Conservation (phyloP, 2,329 filamentous ascomycete genomes). For the Aspergillus melleus region DNA sequence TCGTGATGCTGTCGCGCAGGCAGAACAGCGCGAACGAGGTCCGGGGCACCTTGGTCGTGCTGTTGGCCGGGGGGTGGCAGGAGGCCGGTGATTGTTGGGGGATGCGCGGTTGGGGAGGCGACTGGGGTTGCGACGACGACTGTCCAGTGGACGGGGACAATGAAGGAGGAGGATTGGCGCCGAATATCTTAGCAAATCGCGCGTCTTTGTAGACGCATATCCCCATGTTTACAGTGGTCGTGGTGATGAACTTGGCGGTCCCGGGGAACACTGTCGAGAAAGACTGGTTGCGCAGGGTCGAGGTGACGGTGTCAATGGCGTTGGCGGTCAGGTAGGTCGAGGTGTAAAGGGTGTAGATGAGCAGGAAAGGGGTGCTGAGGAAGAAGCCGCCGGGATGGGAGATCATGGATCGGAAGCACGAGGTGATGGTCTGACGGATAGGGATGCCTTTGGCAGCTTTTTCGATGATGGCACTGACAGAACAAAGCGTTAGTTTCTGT, state of each 20-base stretch:
- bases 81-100: conserved; percentile 13
- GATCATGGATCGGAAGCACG: conserved; percentile 42
- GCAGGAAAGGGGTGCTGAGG: conserved; percentile 48
- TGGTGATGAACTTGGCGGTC: conserved; percentile 76
- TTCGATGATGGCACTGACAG: conserved; percentile 49
- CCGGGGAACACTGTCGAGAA: conserved; percentile 68
- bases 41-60: conserved; percentile 56
- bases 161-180: conserved; percentile 53
- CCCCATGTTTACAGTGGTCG: conserved; percentile 77
- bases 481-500: not conserved
- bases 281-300: conserved; percentile 60
- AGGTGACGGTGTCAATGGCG: conserved; percentile 75
- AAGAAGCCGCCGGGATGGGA: conserved; percentile 45
- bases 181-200: conserved; percentile 80
- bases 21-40: conserved; percentile 78
- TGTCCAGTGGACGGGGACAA: conserved; percentile 21
- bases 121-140: conserved; percentile 2
- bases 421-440: conserved; percentile 42
- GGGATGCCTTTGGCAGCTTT: conserved; percentile 48
- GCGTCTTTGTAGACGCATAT: conserved; percentile 89
- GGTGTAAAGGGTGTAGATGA: conserved; percentile 68
- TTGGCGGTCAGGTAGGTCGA: conserved; percentile 91
- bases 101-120: not conserved
- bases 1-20: conserved; percentile 79
- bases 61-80: conserved; percentile 23